phyloP scores from a whole-genome alignment of 1,139 yeast species.

The Diutina neorugosa region DNA sequence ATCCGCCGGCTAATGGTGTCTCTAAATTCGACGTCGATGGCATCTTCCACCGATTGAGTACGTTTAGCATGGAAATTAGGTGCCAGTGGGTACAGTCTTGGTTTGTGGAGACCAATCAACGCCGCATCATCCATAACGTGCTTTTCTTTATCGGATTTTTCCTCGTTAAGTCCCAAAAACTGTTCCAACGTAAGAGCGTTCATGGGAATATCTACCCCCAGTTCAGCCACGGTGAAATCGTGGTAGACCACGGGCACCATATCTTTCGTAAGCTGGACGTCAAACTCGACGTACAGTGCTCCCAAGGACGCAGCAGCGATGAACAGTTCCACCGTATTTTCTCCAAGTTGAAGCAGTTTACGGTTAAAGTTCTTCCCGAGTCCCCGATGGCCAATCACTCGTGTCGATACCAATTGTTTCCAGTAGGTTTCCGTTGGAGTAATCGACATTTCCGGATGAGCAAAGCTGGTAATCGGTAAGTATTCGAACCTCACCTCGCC shows the following conservation, averaged over 20 bases:
- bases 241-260: slow-evolving; percentile 87
- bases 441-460: slow-evolving; percentile 57
- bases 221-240: slow-evolving; percentile 89
- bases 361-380: slow-evolving; percentile 74
- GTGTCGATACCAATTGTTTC: slow-evolving; percentile 79
- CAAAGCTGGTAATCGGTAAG: slow-evolving; percentile 59
- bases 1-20: slow-evolving; percentile 48
- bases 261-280: slow-evolving; percentile 94
- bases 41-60: slow-evolving; percentile 16
- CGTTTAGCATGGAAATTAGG: slow-evolving; percentile 13
- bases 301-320: slow-evolving; percentile 96
- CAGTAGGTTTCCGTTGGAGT: slow-evolving; percentile 77
- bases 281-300: slow-evolving; percentile 87
- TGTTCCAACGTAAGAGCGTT: slow-evolving; percentile 85
- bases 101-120: slow-evolving; percentile 22
- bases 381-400: slow-evolving; percentile 96
- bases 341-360: slow-evolving; percentile 84
- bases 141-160: slow-evolving; percentile 7
- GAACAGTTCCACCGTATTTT: slow-evolving; percentile 88
- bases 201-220: slow-evolving; percentile 96
- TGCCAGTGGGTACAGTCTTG: slow-evolving; percentile 26
- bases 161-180: slow-evolving; percentile 53
- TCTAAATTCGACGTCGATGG: slow-evolving; percentile 24
- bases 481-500: slow-evolving; percentile 74
- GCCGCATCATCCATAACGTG: slow-evolving; percentile 27